Conservation (phyloP, 805 yeast species). For the Metschnikowia sp. region DNA sequence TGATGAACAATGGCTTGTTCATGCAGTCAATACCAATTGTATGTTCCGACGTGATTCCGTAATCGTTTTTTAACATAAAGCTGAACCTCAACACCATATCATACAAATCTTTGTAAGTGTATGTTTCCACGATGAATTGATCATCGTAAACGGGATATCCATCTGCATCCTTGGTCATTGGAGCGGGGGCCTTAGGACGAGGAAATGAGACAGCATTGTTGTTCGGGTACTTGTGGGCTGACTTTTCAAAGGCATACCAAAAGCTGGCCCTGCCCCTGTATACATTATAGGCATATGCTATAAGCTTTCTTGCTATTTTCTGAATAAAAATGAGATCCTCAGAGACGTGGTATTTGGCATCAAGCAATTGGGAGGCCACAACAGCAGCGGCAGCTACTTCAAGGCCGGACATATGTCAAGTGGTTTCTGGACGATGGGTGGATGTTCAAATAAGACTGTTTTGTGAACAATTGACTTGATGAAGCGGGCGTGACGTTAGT, state of each 20-base stretch:
- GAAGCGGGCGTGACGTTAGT: not conserved
- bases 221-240: slow-evolving; percentile 48
- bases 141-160: slow-evolving; percentile 46
- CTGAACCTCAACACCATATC: slow-evolving; percentile 65
- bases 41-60: slow-evolving; percentile 63
- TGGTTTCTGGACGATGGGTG: too few species aligned
- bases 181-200: slow-evolving; percentile 35
- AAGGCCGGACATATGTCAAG: slow-evolving; percentile 27
- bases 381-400: slow-evolving; percentile 43
- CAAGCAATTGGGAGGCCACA: slow-evolving; percentile 44
- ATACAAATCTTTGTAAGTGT: slow-evolving; percentile 67
- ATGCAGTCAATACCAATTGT: slow-evolving; percentile 72
- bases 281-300: slow-evolving; percentile 39
- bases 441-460: too few species aligned
- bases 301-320: slow-evolving; percentile 44
- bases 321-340: slow-evolving; percentile 56
- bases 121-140: slow-evolving; percentile 57
- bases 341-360: slow-evolving; percentile 41
- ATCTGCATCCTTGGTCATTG: slow-evolving; percentile 16
- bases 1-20: slow-evolving; percentile 77
- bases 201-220: slow-evolving; percentile 63
- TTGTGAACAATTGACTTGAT: not conserved
- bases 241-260: slow-evolving; percentile 67
- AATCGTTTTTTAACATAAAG: slow-evolving; percentile 56
- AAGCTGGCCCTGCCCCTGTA: slow-evolving; percentile 48